Percentiles rank a stretch among this genome's conserved stretches.
These are phyloP conservation scores for Plasmopara viticola DNA, from an alignment of 352 stramenopile genomes.

Conservation along the genomic window DNA sequence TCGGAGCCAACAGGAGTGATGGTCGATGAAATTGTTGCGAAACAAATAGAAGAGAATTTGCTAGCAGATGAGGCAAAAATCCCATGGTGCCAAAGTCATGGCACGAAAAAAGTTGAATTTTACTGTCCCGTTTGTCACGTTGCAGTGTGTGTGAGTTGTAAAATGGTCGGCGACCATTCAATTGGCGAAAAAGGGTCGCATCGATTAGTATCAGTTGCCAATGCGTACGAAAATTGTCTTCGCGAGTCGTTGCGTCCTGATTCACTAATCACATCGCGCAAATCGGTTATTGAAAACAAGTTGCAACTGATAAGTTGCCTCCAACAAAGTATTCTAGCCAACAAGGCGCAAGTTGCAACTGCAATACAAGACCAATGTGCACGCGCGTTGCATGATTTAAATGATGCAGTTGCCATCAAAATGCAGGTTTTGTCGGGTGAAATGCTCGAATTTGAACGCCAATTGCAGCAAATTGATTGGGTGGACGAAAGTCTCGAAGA, in stretches of 20 bases:
- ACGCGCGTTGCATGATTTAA: conserved; percentile 36
- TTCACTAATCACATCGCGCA: conserved; percentile 58
- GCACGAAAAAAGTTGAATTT: conserved; percentile 64
- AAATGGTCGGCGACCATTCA: conserved; percentile 77
- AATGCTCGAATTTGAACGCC: conserved; percentile 49
- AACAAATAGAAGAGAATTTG: conserved; percentile 40
- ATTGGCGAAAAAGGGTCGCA: conserved; percentile 71
- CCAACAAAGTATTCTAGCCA: conserved; percentile 31
- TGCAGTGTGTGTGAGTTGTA: conserved; percentile 72
- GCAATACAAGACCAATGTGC: conserved; percentile 50
- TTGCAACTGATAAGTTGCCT: conserved; percentile 31
- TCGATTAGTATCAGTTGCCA: conserved; percentile 47
- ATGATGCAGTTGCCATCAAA: conserved; percentile 40
- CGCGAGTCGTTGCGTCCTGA: conserved; percentile 58
- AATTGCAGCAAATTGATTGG: conserved; percentile 72
- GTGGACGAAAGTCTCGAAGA: conserved; percentile 50
- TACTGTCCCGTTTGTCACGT: conserved; percentile 58
- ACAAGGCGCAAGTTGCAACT: conserved; percentile 39
- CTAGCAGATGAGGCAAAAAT: conserved; percentile 24
- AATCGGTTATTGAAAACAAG: conserved; percentile 54
- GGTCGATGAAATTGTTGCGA: conserved; percentile 30
- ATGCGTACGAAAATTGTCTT: conserved; percentile 64
- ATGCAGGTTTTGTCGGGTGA: conserved; percentile 48
- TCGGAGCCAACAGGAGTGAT: conserved; percentile 19
- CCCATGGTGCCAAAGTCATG: conserved; percentile 34